Evolutionary conservation across 2,329 filamentous ascomycete genomes (phyloP), one percentile per base, ranked within the genome.

Genomic region (Chaetomium sp.): DNA sequence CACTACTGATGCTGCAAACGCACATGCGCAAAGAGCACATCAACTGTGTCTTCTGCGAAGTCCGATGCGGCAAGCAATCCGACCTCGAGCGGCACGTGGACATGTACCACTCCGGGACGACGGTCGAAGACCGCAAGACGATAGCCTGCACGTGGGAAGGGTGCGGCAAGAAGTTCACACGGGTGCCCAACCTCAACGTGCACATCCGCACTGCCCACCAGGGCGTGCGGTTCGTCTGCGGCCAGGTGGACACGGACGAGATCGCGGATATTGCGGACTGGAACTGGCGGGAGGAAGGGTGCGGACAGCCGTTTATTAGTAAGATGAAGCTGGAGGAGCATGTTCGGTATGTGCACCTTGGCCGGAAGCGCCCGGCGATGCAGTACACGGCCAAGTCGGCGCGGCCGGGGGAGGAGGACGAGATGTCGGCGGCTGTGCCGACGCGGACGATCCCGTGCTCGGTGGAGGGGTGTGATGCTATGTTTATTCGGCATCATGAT

Each of bases 241-340:
- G 89, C 12, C 72, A 85, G 48, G 79, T 84, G 9, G 82, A 87
- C 62, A 72, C 91, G 1, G 74, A 72, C 7, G 68, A 72, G 74
- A n/a, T 75, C 75, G 42, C 48, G 6, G 82, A 82, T 45, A 72
- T 94, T 1, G 71, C 74, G 8, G 75, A 71, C 5, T 95, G 90
- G 87, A 65, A 67, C 49, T 75, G 81, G 55, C 79, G 78, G 27
- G 71, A 78, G 8, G 77, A 84, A 50, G 88, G 86, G 12, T 97
- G 92, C 66, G 88, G 86, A 2, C 81, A 84, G 58, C 79, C 80
- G 38, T 94, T 95, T 66, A 81, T 82, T 56, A 88, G 86, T 59
- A 96, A 95, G 69, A 79, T 82, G 14, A 84, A 84, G 35, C 78
- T 96, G 0, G 88, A 92, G 69, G 87, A 94, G 62, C 92, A 97